Base-by-base conservation (phyloP, 2,329 filamentous ascomycete species). In the Clarireedia hainanense region DNA sequence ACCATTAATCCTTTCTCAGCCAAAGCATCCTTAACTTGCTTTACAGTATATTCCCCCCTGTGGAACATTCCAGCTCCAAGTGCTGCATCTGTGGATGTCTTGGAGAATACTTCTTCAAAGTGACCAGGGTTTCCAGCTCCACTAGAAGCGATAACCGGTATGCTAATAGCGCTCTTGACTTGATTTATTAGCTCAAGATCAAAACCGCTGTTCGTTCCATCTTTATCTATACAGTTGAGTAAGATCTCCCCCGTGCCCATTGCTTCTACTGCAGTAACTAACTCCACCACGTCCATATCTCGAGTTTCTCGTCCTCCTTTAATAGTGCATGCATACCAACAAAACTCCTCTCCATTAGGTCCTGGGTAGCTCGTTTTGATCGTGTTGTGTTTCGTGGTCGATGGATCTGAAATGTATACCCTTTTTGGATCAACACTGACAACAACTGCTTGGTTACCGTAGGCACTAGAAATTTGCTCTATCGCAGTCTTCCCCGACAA, bases 31-130 rank as follows among this genome's bases (percentile, higher is more conserved):
- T 99, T 99, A 48, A 99, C 94, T 67, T 97, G 85, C 70, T 84
- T 85, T 15, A 99, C 92, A 0, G 91, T 96, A 72, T 92, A 99
- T 75, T 99, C 92, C 39, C 87, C 89, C 49, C 94, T 78, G 74
- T 99, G 94, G 73, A 99, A 99, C 86, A 99, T 99, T 52, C 94
- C 94, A 7, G 94, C 94, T 3, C 94, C 94, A 58, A 99, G 75
- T 27, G 94, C 94, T 50, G 94, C 94, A 76, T 99, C 94, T 3
- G 92, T 92, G 15, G 78, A 77, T 7, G 94, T 97, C 73, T 88
- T 76, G 56, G 81, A 76, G 71, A 99, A 99, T 1, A 97, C 94
- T 69, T 97, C 88, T 51, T 84, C 80, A 69, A 99, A 99, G 73
- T 99, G 94, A 0, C 70, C 80, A 2, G 94, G 92, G 64, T 86